Conservation (phyloP, 2,329 filamentous ascomycete species). For the Colletotrichum horii region DNA sequence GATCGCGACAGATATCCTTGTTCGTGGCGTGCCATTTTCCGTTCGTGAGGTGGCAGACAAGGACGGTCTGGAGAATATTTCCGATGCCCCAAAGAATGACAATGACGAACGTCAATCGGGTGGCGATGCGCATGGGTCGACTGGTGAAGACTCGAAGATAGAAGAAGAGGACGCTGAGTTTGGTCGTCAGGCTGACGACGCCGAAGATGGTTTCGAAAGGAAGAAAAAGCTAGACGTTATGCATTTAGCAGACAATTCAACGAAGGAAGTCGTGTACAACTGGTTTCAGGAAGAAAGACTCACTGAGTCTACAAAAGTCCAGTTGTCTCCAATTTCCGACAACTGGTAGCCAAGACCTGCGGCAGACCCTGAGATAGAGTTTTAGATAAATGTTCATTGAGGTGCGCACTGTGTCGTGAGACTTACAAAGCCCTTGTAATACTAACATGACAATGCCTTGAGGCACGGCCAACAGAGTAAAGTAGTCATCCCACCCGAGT, state of each 20-base stretch:
- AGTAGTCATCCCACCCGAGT: conserved; percentile 42
- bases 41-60: conserved; percentile 28
- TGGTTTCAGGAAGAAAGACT: neutral
- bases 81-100: conserved; percentile 30
- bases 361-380: conserved; percentile 20
- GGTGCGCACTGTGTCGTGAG: neutral
- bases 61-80: conserved; percentile 29
- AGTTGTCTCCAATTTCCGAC: neutral
- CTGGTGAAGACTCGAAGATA: conserved; percentile 48
- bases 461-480: conserved; percentile 38
- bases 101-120: conserved; percentile 22
- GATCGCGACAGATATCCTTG: conserved; percentile 38
- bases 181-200: conserved; percentile 38
- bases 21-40: conserved; percentile 22
- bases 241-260: rapidly evolving
- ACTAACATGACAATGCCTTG: conserved; percentile 32
- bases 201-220: conserved; percentile 42
- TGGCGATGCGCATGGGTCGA: conserved; percentile 30
- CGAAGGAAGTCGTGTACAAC: neutral
- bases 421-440: conserved; percentile 36
- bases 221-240: conserved; percentile 34
- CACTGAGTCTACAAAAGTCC: neutral
- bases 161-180: conserved; percentile 45
- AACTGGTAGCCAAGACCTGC: conserved; percentile 28
- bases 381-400: neutral